These are phyloP conservation scores for Sclerotinia spermophila DNA, from an alignment of 2,329 filamentous ascomycete species.

Conservation along the genomic window DNA sequence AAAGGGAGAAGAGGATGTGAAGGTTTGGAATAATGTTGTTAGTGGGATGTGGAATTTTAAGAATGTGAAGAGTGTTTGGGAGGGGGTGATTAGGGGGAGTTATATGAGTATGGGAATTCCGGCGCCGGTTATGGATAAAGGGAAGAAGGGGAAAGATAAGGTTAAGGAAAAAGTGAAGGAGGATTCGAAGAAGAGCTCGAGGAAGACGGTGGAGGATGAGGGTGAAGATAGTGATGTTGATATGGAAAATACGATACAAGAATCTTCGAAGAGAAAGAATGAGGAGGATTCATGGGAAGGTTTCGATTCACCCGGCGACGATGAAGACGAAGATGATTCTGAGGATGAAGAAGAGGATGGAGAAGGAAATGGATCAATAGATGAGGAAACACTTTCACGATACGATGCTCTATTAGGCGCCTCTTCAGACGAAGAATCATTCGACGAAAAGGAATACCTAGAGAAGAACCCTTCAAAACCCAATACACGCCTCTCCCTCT, in stretches of 20 bases:
- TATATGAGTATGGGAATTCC: conserved; percentile 35
- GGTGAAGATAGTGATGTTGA: conserved; percentile 17
- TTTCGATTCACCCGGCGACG: conserved; percentile 24
- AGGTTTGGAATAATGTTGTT: conserved; percentile 45
- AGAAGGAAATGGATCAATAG: conserved; percentile 27
- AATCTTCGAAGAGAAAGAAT: neutral
- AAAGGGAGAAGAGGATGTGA: conserved; percentile 29
- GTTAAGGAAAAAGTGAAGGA: conserved; percentile 21
- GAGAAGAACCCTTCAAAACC: conserved; percentile 20
- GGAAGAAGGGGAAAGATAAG: conserved; percentile 23
- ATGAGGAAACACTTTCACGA: conserved; percentile 31
- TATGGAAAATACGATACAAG: conserved; percentile 5
- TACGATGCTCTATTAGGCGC: conserved; percentile 35
- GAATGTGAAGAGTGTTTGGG: conserved; percentile 48
- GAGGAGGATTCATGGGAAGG: conserved; percentile 25
- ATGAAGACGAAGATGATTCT: conserved; percentile 18
- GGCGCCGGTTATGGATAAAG: conserved; percentile 26
- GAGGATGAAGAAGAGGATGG: conserved; percentile 20
- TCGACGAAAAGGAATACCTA: conserved; percentile 29
- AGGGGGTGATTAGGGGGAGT: conserved; percentile 36
- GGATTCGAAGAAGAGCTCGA: conserved; percentile 8
- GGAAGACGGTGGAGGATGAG: conserved; percentile 10
- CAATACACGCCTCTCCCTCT: conserved; percentile 24
- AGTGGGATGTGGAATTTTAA: conserved; percentile 52
- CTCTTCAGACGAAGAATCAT: conserved; percentile 36